These are phyloP conservation scores for Mrakia blollopis DNA, from an alignment of 768 basidiomycete genomes.

Conservation along the genomic window DNA sequence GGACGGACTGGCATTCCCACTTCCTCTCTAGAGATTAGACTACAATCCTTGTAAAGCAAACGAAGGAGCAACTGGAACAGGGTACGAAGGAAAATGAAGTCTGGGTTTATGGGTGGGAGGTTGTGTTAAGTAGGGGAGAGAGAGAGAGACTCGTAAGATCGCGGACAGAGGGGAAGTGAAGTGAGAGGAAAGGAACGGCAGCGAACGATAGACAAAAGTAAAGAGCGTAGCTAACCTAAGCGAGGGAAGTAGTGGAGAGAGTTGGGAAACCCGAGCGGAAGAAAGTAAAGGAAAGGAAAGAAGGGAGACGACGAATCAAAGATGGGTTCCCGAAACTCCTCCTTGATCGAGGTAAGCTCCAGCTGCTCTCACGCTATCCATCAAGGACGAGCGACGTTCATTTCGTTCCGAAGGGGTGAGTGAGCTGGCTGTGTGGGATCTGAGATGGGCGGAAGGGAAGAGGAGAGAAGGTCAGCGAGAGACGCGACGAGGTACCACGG, in stretches of 20 bases:
- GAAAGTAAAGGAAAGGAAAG: neutral
- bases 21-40: no score
- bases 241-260: neutral
- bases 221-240: neutral
- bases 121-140: neutral
- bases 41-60: slow-evolving; percentile 55
- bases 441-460: neutral
- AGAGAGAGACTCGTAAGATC: neutral
- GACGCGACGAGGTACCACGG: neutral
- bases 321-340: neutral
- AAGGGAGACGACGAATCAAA: neutral
- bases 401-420: slow-evolving; percentile 12
- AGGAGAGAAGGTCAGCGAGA: neutral
- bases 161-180: neutral
- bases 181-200: neutral
- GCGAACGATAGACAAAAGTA: neutral
- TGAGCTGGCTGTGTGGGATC: neutral
- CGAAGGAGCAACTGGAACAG: neutral
- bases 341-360: slow-evolving; percentile 24
- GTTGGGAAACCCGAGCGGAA: neutral
- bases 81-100: neutral
- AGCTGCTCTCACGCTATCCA: slow-evolving; percentile 17
- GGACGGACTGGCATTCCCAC: no score
- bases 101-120: neutral
- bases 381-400: slow-evolving; percentile 21